Evolutionary conservation across 2,329 filamentous ascomycete genomes (phyloP).

Genomic region (Phyllosticta paracitricarpa): DNA sequence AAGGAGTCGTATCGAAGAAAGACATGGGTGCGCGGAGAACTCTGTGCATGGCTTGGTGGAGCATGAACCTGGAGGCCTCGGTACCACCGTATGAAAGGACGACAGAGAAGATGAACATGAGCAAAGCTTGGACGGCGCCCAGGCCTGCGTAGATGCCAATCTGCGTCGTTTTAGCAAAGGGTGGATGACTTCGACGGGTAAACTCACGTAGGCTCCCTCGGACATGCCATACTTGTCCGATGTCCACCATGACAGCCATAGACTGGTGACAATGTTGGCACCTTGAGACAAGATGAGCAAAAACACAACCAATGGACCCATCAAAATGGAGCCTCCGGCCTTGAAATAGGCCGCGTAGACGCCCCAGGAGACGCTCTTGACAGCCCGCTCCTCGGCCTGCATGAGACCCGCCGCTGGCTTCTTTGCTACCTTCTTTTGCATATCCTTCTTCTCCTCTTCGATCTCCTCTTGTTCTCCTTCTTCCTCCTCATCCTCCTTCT

Average conservation of each 20-base stretch:
- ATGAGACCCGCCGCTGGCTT: conserved; percentile 48
- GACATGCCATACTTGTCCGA: conserved; percentile 62
- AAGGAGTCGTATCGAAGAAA: conserved; percentile 94
- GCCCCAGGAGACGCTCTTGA: conserved; percentile 66
- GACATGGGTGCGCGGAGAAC: conserved; percentile 65
- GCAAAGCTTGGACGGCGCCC: conserved; percentile 57
- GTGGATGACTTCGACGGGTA: conserved; percentile 10
- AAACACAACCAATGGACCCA: conserved; percentile 53
- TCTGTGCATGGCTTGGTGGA: conserved; percentile 67
- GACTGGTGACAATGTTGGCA: conserved; percentile 73
- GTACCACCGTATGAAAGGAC: conserved; percentile 71
- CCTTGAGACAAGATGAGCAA: conserved; percentile 66
- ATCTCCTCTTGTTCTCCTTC: conserved; percentile 42
- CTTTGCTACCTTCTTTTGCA: conserved; percentile 43
- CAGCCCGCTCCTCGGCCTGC: conserved; percentile 63
- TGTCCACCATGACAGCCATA: conserved; percentile 95
- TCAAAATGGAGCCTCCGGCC: conserved; percentile 62
- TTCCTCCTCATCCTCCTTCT: conserved; percentile 38
- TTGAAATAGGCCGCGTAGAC: conserved; percentile 70
- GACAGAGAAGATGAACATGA: conserved; percentile 76
- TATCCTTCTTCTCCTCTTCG: conserved; percentile 48
- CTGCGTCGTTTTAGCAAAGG: conserved; percentile 25
- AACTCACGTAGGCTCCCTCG: conserved; percentile 60
- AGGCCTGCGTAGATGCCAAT: conserved; percentile 62
- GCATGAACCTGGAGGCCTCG: conserved; percentile 68